Evolutionary conservation across 2,329 filamentous ascomycete species (phyloP).

Genomic region (Phialophora tarda): DNA sequence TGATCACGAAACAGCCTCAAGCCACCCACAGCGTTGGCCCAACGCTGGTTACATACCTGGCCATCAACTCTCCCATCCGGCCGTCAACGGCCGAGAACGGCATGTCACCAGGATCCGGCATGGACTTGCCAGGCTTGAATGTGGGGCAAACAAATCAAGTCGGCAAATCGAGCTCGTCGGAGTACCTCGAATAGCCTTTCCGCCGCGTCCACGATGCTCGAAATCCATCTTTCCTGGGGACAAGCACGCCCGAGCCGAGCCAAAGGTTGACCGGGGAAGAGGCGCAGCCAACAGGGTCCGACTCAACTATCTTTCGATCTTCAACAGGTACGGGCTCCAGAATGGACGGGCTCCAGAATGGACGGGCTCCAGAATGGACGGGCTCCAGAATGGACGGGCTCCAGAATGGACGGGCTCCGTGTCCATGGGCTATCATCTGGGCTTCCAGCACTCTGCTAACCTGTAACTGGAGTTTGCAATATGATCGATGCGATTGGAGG

Average conservation of each 20-base stretch:
- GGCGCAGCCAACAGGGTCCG: too few relatives aligned
- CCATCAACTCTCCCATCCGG: neutral
- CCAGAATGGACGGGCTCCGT: neutral
- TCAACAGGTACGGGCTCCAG: neutral
- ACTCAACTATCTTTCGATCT: neutral
- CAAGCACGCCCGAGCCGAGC: neutral
- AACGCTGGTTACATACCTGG: neutral
- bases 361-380: neutral
- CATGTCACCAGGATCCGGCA: neutral
- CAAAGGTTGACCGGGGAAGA: neutral
- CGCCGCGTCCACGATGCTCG: neutral
- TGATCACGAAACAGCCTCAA: neutral
- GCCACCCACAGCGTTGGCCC: neutral
- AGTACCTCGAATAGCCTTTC: neutral
- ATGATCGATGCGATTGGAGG: slow-evolving; percentile 4
- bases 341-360: neutral
- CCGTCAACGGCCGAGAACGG: neutral
- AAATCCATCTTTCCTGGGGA: neutral
- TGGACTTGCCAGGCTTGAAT: neutral
- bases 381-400: neutral
- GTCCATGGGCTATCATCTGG: neutral
- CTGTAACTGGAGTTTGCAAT: slow-evolving; percentile 1
- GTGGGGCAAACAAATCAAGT: neutral
- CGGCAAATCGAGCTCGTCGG: neutral
- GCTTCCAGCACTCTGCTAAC: neutral